phyloP scores from a whole-genome alignment of 495 filamentous ascomycete species.

The Penicillium atrosanguineum region DNA sequence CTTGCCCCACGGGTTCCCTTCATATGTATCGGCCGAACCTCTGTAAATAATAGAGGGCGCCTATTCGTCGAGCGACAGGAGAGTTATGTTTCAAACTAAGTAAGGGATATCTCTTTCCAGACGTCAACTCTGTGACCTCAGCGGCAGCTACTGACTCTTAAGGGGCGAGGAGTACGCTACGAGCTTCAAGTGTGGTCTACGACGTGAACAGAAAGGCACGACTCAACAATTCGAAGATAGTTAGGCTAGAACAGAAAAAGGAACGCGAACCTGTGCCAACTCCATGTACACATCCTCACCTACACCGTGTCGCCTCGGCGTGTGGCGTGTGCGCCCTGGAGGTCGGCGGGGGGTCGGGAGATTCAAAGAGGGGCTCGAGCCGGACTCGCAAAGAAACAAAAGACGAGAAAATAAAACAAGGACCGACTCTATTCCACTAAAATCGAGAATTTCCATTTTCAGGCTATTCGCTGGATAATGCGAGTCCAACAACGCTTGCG shows the following conservation, averaged over 20 bases:
- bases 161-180: not conserved
- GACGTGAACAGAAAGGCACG: not conserved
- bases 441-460: constrained; percentile 47
- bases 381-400: not conserved
- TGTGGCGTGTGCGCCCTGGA: not conserved
- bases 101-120: not conserved
- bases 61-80: constrained; percentile 1
- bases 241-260: constrained; percentile 24
- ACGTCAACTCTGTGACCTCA: not conserved
- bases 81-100: not conserved
- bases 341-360: not conserved
- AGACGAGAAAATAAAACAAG: not conserved
- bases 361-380: not conserved
- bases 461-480: constrained; percentile 47
- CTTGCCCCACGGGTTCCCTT: constrained; percentile 1
- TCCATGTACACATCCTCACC: constrained; percentile 26
- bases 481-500: constrained; percentile 46
- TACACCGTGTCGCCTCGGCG: constrained; percentile 14
- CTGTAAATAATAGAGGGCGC: not conserved
- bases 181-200: no score
- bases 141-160: not conserved
- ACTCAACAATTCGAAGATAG: constrained; percentile 23
- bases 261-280: constrained; percentile 25
- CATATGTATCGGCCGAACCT: constrained; percentile 1
- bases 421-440: constrained; percentile 49